Evolutionary conservation across 495 filamentous ascomycete genomes (phyloP).

Genomic region (Emericellopsis terricola): DNA sequence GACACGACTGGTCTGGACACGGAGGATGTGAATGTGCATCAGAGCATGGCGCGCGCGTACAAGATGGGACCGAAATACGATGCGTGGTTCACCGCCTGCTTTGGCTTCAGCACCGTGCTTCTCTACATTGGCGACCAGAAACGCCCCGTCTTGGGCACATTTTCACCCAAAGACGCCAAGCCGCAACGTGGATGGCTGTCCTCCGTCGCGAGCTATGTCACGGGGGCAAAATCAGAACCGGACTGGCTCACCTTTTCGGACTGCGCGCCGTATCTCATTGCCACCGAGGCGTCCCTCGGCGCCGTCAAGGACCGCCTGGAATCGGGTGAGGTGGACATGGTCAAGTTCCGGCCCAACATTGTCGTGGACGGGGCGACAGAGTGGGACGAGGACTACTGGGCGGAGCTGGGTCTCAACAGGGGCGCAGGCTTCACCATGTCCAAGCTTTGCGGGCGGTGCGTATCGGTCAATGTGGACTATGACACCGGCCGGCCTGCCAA

Average conservation of each 20-base stretch:
- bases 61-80: slow-evolving; percentile 49
- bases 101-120: slow-evolving; percentile 48
- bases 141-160: slow-evolving; percentile 45
- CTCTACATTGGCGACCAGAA: slow-evolving; percentile 49
- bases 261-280: slow-evolving; percentile 56
- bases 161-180: slow-evolving; percentile 13
- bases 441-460: slow-evolving; percentile 68
- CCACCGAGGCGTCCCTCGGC: slow-evolving; percentile 48
- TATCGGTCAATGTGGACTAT: slow-evolving; percentile 71
- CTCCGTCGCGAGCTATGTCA: slow-evolving; percentile 1
- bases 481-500: slow-evolving; percentile 45
- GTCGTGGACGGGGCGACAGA: slow-evolving; percentile 41
- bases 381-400: slow-evolving; percentile 86
- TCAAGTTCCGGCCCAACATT: slow-evolving; percentile 76
- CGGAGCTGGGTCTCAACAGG: slow-evolving; percentile 30
- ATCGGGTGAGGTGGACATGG: slow-evolving; percentile 42
- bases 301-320: slow-evolving; percentile 45
- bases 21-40: slow-evolving; percentile 41
- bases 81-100: slow-evolving; percentile 53
- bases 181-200: slow-evolving; percentile 6
- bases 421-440: slow-evolving; percentile 36
- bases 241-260: slow-evolving; percentile 57
- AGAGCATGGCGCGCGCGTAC: slow-evolving; percentile 43
- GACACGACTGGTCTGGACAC: slow-evolving; percentile 26
- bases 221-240: slow-evolving; percentile 2